These are phyloP conservation scores for Austroboletus niveus DNA, from an alignment of 1,284 basidiomycete genomes.

Conservation along the genomic window DNA sequence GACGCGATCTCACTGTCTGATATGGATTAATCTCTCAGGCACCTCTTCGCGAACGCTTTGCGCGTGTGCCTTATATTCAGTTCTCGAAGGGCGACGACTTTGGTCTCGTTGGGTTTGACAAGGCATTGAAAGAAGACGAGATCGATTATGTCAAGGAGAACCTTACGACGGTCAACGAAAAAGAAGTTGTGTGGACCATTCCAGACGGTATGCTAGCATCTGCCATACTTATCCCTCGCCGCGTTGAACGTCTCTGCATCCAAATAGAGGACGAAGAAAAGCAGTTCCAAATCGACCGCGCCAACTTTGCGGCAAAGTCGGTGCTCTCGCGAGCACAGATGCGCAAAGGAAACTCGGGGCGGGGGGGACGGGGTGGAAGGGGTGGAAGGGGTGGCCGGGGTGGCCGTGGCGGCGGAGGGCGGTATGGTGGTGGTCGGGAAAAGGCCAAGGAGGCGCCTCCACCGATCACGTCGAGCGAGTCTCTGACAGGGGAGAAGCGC, in stretches of 20 bases:
- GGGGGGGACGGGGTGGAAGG: slow-evolving; percentile 38
- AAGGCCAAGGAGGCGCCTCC: slow-evolving; percentile 19
- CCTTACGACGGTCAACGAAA: slow-evolving; percentile 59
- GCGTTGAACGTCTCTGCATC: background rate
- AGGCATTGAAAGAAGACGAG: slow-evolving; percentile 65
- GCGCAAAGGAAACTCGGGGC: slow-evolving; percentile 23
- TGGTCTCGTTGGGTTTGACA: slow-evolving; percentile 73
- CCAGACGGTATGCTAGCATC: slow-evolving; percentile 49
- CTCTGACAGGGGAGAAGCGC: slow-evolving; percentile 61
- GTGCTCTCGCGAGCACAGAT: slow-evolving; percentile 38
- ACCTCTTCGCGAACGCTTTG: slow-evolving; percentile 77
- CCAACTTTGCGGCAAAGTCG: slow-evolving; percentile 59
- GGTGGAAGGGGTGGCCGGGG: slow-evolving; percentile 45
- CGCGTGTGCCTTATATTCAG: slow-evolving; percentile 72
- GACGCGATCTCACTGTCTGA: slow-evolving; percentile 1
- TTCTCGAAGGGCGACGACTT: slow-evolving; percentile 61
- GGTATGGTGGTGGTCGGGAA: slow-evolving; percentile 31
- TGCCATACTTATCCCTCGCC: background rate
- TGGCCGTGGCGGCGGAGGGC: slow-evolving; percentile 42
- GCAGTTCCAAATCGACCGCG: slow-evolving; percentile 68
- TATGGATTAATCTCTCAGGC: slow-evolving; percentile 47
- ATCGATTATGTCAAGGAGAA: slow-evolving; percentile 61
- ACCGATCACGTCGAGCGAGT: slow-evolving; percentile 29
- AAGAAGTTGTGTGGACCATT: slow-evolving; percentile 58
- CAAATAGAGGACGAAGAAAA: slow-evolving; percentile 59